These are phyloP conservation scores for Taphrina communis DNA, from an alignment of 1,139 yeast genomes.

Conservation along the genomic window DNA sequence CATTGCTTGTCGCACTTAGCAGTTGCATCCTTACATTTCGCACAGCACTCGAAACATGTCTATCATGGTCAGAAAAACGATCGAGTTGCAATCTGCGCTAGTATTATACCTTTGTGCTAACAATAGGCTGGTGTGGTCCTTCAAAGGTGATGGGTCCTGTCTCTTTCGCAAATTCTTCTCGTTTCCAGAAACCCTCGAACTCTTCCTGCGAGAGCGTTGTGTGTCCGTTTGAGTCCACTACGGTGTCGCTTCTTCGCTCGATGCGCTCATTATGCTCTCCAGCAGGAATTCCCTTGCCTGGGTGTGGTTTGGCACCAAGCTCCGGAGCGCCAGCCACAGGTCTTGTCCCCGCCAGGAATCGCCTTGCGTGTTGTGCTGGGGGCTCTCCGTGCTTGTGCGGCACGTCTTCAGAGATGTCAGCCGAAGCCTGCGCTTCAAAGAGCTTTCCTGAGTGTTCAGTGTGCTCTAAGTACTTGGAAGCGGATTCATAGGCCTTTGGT, in stretches of 20 bases:
- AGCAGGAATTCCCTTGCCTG: no score
- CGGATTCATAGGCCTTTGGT: no score
- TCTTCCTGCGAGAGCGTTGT: no score
- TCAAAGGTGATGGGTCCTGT: not conserved
- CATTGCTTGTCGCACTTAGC: not conserved
- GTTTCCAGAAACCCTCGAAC: not conserved
- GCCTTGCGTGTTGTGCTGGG: not conserved
- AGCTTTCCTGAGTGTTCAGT: no score
- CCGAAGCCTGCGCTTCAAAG: no score
- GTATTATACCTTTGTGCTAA: not conserved
- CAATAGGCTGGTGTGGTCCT: not conserved
- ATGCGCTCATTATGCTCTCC: no score
- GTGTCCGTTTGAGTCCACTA: no score
- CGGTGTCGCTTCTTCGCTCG: no score
- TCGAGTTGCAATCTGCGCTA: not conserved
- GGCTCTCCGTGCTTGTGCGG: not conserved
- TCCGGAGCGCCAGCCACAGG: not conserved
- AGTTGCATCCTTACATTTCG: not conserved
- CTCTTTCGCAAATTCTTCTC: not conserved
- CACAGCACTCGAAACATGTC: not conserved
- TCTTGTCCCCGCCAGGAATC: not conserved
- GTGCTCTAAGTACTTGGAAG: no score
- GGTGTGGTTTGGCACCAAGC: no score
- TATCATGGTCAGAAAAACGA: slow-evolving; percentile 1
- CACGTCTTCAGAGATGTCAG: not conserved